Evolutionary conservation across 768 basidiomycete species (phyloP), one percentile per base, ranked within the genome.

Genomic region (Tylopilus balloui): DNA sequence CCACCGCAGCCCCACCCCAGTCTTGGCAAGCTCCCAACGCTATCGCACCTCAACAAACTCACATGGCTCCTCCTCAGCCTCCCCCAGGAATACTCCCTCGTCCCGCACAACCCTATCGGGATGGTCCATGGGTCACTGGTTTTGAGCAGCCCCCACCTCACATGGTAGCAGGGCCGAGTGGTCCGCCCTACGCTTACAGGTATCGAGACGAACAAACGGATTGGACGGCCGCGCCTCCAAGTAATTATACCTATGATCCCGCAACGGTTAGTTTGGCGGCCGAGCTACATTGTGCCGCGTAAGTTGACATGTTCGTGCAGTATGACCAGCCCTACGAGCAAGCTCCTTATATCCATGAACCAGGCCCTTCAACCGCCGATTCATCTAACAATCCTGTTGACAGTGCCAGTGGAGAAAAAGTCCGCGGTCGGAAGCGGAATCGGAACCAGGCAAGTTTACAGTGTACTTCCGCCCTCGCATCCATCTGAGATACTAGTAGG

Each of bases 401-500:
- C 34, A 58, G 35, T 34, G 28, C 58, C 12, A 47, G 69, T 4
- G 41, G 69, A 2, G 80, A 80, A 34, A 77, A 76, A 60, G 62
- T 75, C 19, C 76, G 86, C 27, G 86, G 86, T 27, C 80, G 88
- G 37, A 90, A 86, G 61, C 82, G 86, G 7, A 76, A 71, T 36
- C 79, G 88, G 20, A 71, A 75, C 14, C 78, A 80, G 71, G 86
- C 77, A 53, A 47, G 68, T 48, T 43, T 43, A 21, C 42, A 34
- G 15, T 17, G 2, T 25, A 20, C n/a, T 19, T 9, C 27, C 20
- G 9, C 4, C 9, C 1, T n/a, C 20, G 20, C 54, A 14, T 13
- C 15, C 39, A 32, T 46, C 53, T 54, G 23, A 59, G 20, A 20
- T 41, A 8, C 35, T 25, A 8, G 27, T 54, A 86, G 83, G 67